Evolutionary conservation across 768 basidiomycete genomes (phyloP), one percentile per base, ranked within the genome.

Genomic region (Sistotremastrum suecicum): DNA sequence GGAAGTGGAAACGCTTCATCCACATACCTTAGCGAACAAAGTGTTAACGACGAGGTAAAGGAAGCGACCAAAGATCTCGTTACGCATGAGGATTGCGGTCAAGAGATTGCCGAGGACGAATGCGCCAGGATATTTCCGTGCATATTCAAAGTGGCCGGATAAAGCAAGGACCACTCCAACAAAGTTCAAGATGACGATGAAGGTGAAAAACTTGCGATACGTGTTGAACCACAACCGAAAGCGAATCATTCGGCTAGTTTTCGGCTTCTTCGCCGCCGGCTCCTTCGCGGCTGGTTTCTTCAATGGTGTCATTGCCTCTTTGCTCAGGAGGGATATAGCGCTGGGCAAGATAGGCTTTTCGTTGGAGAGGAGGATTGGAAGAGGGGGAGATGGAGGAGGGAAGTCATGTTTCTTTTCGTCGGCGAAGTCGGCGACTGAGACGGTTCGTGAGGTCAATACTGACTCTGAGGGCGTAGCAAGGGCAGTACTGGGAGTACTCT

Each of bases 51-150:
- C 35, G 31, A 60, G 44, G 53, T 67, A 69, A 6, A 68, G 51
- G 8, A 60, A 12, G 2, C 67, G 66, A 4, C 63, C 58, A 43
- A 69, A 68, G 30, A 68, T 53, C 48, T 69, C 67, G 49, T 68
- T 68, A 5, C 67, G 64, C 54, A 68, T 61, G 42, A 69, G 59
- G 49, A 69, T 62, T 20, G 66, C 66, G 29, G 58, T 53, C 8
- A 59, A 47, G n/a, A 69, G 56, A 50, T 69, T 68, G 20, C 67
- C 67, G 7, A 69, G 56, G 42, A 63, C 54, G 49, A 68, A 53
- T 34, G 66, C 66, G 40, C 61, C 64, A 36, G 61, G 57, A 51
- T 66, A 62, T 32, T 52, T 47, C 38, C 59, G 53, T 28, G 67
- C 62, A 48, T 69, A 68, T 32, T 50, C 37, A 63, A 66, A 68